Evolutionary conservation across 2,329 filamentous ascomycete genomes (phyloP), one percentile per base, ranked within the genome.

Genomic region (Fusarium irregulare): DNA sequence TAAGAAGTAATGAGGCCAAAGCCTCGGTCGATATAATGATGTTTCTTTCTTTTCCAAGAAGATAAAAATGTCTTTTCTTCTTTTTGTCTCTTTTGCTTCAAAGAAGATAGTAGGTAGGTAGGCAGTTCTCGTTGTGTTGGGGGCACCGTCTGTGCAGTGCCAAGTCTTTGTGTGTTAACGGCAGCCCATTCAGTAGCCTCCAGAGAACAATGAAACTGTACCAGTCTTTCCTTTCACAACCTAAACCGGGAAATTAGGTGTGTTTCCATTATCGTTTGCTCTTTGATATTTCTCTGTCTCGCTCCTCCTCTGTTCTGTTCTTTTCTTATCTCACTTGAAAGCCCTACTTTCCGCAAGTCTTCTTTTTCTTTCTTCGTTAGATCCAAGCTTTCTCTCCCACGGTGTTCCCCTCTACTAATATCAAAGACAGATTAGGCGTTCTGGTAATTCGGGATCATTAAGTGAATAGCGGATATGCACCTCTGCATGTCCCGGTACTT

Each of bases 401-500:
- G 49, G 42, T 64, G 57, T 70, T 70, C 68, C 68, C 41, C 30
- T 56, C 34, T 49, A 44, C 50, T 51, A 40, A 58, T 32, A 46
- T 44, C 34, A 34, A 57, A 61, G 53, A 56, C 62, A 65, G 42
- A 69, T 71, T 68, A 63, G 56, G 37, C 30, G 37, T 68, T 56
- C 66, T 49, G 50, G 10, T 16, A n/a, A 28, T 27, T 23, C 57
- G 25, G 50, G 50, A 45, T 64, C 50, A 50, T 23, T 23, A 34
- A 57, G 40, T 60, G 55, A 60, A 55, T 53, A 28, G 47, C 56
- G 62, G 60, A 64, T 66, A 66, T 37, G 56, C 58, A 25, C 48
- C 57, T 62, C 63, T 71, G 64, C 73, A 76, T 76, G 70, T 75
- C 74, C 77, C 70, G 70, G 68, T 68, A 71, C 44, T 70, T 55